phyloP scores from a whole-genome alignment of 306 rosid species.

The Prunus padus region DNA sequence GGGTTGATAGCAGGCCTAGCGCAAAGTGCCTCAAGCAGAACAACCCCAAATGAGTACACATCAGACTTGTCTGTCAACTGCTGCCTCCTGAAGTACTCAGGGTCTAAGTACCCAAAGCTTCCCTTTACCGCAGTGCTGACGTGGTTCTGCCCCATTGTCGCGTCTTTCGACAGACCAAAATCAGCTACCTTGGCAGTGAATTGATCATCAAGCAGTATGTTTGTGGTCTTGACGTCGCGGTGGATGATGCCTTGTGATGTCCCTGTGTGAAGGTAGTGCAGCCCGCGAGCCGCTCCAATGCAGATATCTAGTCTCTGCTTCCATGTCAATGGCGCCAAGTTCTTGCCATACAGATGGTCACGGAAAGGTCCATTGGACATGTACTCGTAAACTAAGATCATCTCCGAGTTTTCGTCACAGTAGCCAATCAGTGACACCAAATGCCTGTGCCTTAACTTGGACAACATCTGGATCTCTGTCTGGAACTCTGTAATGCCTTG shows the following conservation, averaged over 20 bases:
- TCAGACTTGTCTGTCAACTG: slow-evolving; percentile 53
- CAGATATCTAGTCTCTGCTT: slow-evolving; percentile 48
- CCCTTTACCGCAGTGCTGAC: slow-evolving; percentile 55
- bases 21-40: slow-evolving; percentile 42
- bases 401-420: slow-evolving; percentile 52
- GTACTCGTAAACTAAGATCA: slow-evolving; percentile 52
- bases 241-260: slow-evolving; percentile 55
- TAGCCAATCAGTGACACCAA: slow-evolving; percentile 53
- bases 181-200: slow-evolving; percentile 54
- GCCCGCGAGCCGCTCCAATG: slow-evolving; percentile 52
- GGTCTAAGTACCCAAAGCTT: slow-evolving; percentile 53
- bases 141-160: slow-evolving; percentile 46
- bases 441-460: slow-evolving; percentile 51
- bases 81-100: slow-evolving; percentile 50
- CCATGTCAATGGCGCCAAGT: slow-evolving; percentile 38
- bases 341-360: slow-evolving; percentile 49
- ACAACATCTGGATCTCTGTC: slow-evolving; percentile 56
- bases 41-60: slow-evolving; percentile 54
- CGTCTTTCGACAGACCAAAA: slow-evolving; percentile 46
- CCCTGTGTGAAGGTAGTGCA: slow-evolving; percentile 54
- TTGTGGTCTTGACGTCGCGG: slow-evolving; percentile 52
- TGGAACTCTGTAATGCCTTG: slow-evolving; percentile 54
- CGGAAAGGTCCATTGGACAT: slow-evolving; percentile 60
- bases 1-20: slow-evolving; percentile 48
- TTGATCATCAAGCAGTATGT: slow-evolving; percentile 43